A percentile compares a stretch with the other conserved stretches of the same genome.
These are phyloP conservation scores for Populus hybrid DNA, from an alignment of 441 rosid species.

Conservation along the genomic window DNA sequence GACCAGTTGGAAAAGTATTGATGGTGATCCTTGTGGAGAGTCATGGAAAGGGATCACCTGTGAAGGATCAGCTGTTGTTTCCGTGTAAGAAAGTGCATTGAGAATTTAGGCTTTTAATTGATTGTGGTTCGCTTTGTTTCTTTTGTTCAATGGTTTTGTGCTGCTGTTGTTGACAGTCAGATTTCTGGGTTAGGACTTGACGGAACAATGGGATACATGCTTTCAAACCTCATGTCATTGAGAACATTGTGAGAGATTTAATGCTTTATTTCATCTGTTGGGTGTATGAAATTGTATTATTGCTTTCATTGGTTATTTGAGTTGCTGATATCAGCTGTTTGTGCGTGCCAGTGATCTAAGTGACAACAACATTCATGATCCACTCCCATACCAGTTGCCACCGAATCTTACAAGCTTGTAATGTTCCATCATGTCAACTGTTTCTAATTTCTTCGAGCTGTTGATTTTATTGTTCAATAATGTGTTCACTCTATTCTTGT, in stretches of 20 bases:
- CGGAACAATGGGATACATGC: constrained; percentile 92
- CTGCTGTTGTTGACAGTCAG: constrained; percentile 44
- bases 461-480: not conserved
- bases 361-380: constrained; percentile 71
- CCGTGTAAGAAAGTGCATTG: constrained; percentile 48
- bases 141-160: constrained; percentile 14
- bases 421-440: constrained; percentile 20
- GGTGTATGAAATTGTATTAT: constrained; percentile 3
- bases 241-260: constrained; percentile 57
- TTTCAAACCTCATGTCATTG: constrained; percentile 63
- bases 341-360: constrained; percentile 67
- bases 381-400: constrained; percentile 89
- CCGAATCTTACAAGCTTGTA: constrained; percentile 96
- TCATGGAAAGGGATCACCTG: constrained; percentile 92
- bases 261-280: constrained; percentile 2
- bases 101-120: not conserved
- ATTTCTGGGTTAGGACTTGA: constrained; percentile 70
- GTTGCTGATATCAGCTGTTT: constrained; percentile 14
- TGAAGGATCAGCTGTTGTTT: constrained; percentile 80
- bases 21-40: constrained; percentile 91
- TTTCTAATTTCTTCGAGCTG: constrained; percentile 5
- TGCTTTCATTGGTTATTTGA: constrained; percentile 17
- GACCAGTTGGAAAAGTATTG: constrained; percentile 72
- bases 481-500: constrained; percentile 4
- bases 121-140: not conserved